phyloP scores from a whole-genome alignment of 805 yeast species.

The Cyberlindnera bimundalis region DNA sequence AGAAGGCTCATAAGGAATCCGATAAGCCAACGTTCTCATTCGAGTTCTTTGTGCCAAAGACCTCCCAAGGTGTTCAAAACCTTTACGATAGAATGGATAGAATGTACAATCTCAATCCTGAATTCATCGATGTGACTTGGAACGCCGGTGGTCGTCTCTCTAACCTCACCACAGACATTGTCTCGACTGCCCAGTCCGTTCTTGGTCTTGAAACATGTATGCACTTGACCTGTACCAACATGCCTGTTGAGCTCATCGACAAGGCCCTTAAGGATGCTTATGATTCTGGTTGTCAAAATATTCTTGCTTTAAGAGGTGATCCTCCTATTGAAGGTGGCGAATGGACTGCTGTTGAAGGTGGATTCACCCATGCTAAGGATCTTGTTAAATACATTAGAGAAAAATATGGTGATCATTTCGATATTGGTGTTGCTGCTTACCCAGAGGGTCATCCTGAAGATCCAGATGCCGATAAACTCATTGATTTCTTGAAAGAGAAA shows the following conservation, averaged over 20 bases:
- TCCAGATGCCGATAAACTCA: constrained; percentile 41
- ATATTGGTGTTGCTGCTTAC: constrained; percentile 96
- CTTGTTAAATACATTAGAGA: constrained; percentile 69
- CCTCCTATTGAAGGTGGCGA: constrained; percentile 71
- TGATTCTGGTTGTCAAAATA: constrained; percentile 91
- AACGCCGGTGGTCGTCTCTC: constrained; percentile 94
- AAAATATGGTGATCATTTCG: constrained; percentile 75
- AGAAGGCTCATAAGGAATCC: constrained; percentile 29
- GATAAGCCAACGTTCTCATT: constrained; percentile 77
- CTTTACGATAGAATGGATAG: constrained; percentile 96
- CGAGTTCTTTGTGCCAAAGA: constrained; percentile 96
- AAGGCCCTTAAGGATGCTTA: constrained; percentile 82
- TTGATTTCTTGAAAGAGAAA: constrained; percentile 73
- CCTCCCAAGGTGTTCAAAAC: constrained; percentile 94
- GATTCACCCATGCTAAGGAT: constrained; percentile 85
- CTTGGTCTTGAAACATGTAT: constrained; percentile 94
- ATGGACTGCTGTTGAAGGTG: constrained; percentile 54
- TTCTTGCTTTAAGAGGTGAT: constrained; percentile 92
- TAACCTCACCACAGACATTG: constrained; percentile 84
- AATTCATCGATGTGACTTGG: constrained; percentile 96
- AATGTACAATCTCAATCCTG: constrained; percentile 89
- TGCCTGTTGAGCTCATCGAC: constrained; percentile 79
- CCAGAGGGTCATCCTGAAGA: constrained; percentile 99
- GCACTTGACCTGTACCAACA: constrained; percentile 97
- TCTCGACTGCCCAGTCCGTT: constrained; percentile 83